Base-by-base conservation (phyloP, 1,284 basidiomycete genomes). In the Wolfiporia cocos region DNA sequence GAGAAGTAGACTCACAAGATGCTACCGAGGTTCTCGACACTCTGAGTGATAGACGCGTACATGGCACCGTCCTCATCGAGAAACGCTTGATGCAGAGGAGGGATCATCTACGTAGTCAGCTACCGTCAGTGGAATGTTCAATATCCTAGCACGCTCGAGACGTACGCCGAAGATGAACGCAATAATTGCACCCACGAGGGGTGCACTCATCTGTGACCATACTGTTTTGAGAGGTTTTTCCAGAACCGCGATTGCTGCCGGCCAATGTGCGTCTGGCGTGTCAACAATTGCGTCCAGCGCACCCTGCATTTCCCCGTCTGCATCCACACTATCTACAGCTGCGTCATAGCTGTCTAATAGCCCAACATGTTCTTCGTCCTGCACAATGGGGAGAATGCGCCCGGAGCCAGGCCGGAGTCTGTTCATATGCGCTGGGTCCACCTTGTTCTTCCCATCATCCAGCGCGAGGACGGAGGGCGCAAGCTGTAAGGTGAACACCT, bases 401-500 rank as follows among this genome's bases (percentile, higher is more conserved):
- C 49, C 42, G 2, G 57, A 45, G 0, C 52, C 55, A 1, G 59
- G 55, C 17, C 39, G 39, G 15, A 58, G 49, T 21, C 24, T 37
- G 6, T 51, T 43, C 12, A 46, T 44, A 7, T 49, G 43, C 12
- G 37, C 39, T 20, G 40, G 43, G 20, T 49, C 41, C 4, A 37
- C 33, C 37, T 50, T 44, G 14, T 18, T 28, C 12, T 47, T 46
- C 11, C 41, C 42, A n/a, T 49, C 46, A 49, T 59, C 61, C 20
- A 31, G 39, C 21, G 33, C 39, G 34, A 63, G 50, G 33, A 61
- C 45, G 37, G 42, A 38, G 6, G 61, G 59, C 5, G 58, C 59
- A 38, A 54, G 21, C 45, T 58, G 55, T 45, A 61, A 61, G 14
- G 58, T 60, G 51, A 61, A 41, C n/a, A 46, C 49, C 48, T 61